These are phyloP conservation scores for Plantago lanceolata DNA, from an alignment of 305 asterid species.

Conservation along the genomic window DNA sequence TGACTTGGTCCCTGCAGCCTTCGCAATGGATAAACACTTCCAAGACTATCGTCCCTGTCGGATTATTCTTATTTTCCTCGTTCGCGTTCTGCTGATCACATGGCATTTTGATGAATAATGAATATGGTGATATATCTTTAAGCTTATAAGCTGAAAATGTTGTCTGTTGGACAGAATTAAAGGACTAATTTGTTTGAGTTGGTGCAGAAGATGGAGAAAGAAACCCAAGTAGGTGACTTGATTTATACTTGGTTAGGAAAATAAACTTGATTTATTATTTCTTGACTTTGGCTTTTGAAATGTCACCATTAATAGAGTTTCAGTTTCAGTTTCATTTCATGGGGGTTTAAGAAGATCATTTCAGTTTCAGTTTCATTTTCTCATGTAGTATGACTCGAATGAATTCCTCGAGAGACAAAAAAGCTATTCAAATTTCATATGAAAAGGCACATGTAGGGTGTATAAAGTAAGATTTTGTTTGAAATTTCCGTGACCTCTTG, in stretches of 20 bases:
- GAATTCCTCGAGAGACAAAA: background rate
- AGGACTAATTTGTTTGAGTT: conserved; percentile 1
- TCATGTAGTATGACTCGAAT: conserved; percentile 14
- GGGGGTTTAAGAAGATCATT: background rate
- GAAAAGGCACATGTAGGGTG: too few relatives aligned
- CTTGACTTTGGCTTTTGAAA: background rate
- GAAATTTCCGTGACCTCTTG: too few relatives aligned
- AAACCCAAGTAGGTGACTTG: conserved; percentile 9
- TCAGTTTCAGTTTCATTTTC: conserved; percentile 4
- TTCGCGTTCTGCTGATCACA: background rate
- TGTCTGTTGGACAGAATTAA: conserved; percentile 1
- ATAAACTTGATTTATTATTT: background rate
- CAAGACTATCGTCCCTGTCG: conserved; percentile 37
- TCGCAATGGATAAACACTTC: conserved; percentile 60
- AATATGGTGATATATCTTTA: background rate
- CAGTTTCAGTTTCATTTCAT: background rate
- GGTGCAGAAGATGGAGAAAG: conserved; percentile 12
- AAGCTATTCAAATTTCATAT: too few relatives aligned
- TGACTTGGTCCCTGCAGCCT: conserved; percentile 50
- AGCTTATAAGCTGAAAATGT: background rate
- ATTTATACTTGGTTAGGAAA: background rate
- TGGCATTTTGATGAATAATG: background rate
- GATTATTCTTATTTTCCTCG: conserved; percentile 27
- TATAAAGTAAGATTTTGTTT: too few relatives aligned
- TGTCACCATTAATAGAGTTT: background rate